Evolutionary conservation across 2,329 filamentous ascomycete species (phyloP), one percentile per base, ranked within the genome.

Genomic region (Stachybotrys chartarum): DNA sequence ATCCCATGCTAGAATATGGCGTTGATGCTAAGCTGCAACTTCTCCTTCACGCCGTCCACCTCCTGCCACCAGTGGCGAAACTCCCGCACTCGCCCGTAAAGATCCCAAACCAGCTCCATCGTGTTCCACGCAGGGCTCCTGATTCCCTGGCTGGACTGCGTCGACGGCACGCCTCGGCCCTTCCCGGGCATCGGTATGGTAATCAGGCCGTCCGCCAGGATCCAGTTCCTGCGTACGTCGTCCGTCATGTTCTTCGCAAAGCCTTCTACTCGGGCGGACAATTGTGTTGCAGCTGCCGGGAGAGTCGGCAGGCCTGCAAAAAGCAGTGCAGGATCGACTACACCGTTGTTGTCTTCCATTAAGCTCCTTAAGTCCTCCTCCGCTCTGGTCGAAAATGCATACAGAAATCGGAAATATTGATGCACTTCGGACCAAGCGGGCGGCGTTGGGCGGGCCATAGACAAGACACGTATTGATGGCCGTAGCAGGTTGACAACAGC

Each of bases 221-320:
- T 56, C 79, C 79, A 82, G 47, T 73, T 76, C 49, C 69, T 71
- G 5, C 66, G 64, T 11, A 80, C 71, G 47, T 82, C 78, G 8
- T 70, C 67, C 6, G 71, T 54, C 44, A 82, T 76, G 51, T 72
- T 71, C 16, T 70, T 68, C 7, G 68, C 65, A 55, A 81, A 80
- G 47, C 32, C 50, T n/a, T 24, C 32, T 17, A 8, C 58, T 69
- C 32, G 66, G 62, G 8, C 75, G 63, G 30, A 75, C 35, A 42
- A 42, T 14, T 42, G 35, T 14, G 35, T 42, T 14, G 35, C 35
- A 42, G 8, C 14, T 14, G 35, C 35, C 35, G 35, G 35, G 14
- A 42, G 35, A 14, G 8, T 42, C 10, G 35, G 35, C 35, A 42
- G 35, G 35, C 35, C 35, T 42, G 58, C 59, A 17, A 68, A 61